A percentile compares a stretch with the other conserved stretches of the same genome.
Conservation (phyloP, 140 eudicot genomes). For the Anethum foeniculum region DNA sequence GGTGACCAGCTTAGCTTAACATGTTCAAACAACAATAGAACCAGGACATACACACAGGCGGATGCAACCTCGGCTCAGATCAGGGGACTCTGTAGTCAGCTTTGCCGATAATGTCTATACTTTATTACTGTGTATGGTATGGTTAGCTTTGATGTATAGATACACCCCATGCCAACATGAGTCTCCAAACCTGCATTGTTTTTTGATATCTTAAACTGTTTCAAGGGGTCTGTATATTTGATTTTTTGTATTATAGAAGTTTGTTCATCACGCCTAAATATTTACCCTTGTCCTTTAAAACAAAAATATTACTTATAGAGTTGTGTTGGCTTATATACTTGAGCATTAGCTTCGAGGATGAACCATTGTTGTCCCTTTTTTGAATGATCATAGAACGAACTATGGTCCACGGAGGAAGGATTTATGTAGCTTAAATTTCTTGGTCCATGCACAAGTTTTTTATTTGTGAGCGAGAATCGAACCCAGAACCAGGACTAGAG, state of each 20-base stretch:
- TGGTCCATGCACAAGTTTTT: no score
- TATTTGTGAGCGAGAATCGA: no score
- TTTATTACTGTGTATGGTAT: neutral
- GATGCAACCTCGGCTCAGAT: slow-evolving; percentile 53
- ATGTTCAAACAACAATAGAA: slow-evolving; percentile 61
- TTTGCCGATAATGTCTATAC: slow-evolving; percentile 42
- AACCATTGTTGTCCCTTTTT: neutral
- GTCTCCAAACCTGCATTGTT: neutral
- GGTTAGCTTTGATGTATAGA: slow-evolving; percentile 4
- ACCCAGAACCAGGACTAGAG: no score
- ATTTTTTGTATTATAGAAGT: neutral
- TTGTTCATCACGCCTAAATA: neutral
- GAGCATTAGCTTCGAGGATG: neutral
- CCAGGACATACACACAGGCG: slow-evolving; percentile 36
- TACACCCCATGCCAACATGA: neutral
- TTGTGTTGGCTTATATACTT: neutral
- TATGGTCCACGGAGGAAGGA: neutral
- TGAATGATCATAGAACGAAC: neutral
- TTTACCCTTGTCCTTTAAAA: neutral
- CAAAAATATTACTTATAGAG: neutral
- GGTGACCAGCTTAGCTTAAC: slow-evolving; percentile 58
- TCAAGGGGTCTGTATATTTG: neutral
- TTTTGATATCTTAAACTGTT: neutral
- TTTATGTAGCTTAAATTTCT: no score
- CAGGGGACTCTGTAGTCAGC: slow-evolving; percentile 63